These are phyloP conservation scores for Rhodomyrtus tomentosa DNA, from an alignment of 345 rosid genomes.

Conservation along the genomic window DNA sequence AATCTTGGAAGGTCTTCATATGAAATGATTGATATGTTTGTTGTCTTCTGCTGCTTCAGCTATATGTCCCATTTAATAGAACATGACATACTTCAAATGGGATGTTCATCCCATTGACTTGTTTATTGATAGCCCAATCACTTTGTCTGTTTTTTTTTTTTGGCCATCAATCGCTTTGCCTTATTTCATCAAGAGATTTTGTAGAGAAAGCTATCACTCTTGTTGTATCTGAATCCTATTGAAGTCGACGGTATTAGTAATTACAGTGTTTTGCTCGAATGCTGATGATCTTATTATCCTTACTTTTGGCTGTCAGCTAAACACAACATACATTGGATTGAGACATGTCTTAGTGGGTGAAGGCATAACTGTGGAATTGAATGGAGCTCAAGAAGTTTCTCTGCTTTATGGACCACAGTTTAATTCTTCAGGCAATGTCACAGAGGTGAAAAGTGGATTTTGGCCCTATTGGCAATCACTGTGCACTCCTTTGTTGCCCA, in stretches of 20 bases:
- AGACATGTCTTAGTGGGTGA: constrained; percentile 53
- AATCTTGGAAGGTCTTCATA: not conserved
- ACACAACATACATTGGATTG: constrained; percentile 29
- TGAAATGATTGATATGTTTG: not conserved
- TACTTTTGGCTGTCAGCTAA: constrained; percentile 29
- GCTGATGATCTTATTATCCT: not conserved
- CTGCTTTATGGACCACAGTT: constrained; percentile 29
- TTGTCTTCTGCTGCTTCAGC: not conserved
- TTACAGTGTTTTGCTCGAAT: not conserved
- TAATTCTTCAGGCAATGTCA: constrained; percentile 12
- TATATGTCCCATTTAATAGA: not conserved
- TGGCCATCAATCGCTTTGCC: not conserved
- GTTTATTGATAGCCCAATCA: not conserved
- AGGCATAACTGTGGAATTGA: constrained; percentile 51
- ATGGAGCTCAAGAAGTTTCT: constrained; percentile 43
- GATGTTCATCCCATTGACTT: not conserved
- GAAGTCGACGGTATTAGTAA: not conserved
- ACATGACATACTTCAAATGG: not conserved
- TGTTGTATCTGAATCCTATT: not conserved
- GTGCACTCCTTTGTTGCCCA: constrained; percentile 41
- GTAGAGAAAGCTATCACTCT: not conserved
- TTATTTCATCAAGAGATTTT: not conserved
- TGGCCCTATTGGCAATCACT: constrained; percentile 9
- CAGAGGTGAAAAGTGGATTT: constrained; percentile 12
- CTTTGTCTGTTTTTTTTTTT: not conserved